These are phyloP conservation scores for Podospora pseudocomata DNA, from an alignment of 495 filamentous ascomycete species.

Conservation along the genomic window DNA sequence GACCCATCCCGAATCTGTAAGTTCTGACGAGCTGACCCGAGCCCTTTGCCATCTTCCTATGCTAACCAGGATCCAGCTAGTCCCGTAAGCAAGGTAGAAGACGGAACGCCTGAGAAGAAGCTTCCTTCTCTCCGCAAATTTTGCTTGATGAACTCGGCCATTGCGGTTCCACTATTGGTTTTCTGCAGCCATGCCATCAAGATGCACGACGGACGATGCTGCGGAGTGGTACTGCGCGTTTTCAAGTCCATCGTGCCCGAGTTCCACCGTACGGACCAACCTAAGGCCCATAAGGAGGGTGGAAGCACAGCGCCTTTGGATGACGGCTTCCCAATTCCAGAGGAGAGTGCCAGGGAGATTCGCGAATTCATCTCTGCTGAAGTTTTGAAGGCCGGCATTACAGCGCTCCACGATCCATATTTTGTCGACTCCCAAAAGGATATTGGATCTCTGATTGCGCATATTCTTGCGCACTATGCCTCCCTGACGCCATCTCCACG, in stretches of 20 bases:
- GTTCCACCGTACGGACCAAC: slow-evolving; percentile 45
- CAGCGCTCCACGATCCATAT: slow-evolving; percentile 87
- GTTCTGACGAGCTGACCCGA: slow-evolving; percentile 17
- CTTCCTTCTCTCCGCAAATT: slow-evolving; percentile 66
- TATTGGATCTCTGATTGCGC: slow-evolving; percentile 79
- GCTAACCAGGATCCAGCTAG: slow-evolving; percentile 18
- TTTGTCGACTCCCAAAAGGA: slow-evolving; percentile 97
- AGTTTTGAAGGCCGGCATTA: slow-evolving; percentile 76
- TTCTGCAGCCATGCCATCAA: slow-evolving; percentile 88
- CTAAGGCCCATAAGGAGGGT: slow-evolving; percentile 16
- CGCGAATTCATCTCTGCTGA: slow-evolving; percentile 88
- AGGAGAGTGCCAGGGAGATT: slow-evolving; percentile 57
- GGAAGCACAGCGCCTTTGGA: slow-evolving; percentile 12
- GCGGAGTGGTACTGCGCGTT: slow-evolving; percentile 76
- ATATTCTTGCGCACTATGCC: slow-evolving; percentile 73
- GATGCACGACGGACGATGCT: slow-evolving; percentile 87
- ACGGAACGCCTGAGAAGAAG: slow-evolving; percentile 5
- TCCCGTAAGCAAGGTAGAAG: slow-evolving; percentile 4
- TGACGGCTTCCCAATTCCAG: slow-evolving; percentile 47
- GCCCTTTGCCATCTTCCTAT: not conserved
- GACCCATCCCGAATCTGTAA: slow-evolving; percentile 64
- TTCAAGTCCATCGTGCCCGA: slow-evolving; percentile 79
- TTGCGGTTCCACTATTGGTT: slow-evolving; percentile 82
- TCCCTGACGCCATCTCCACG: slow-evolving; percentile 57
- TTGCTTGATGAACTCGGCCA: slow-evolving; percentile 69